A percentile compares a stretch with the other conserved stretches of the same genome.
phyloP scores from a whole-genome alignment of 2,329 filamentous ascomycete genomes.

The Xylariales sp. region DNA sequence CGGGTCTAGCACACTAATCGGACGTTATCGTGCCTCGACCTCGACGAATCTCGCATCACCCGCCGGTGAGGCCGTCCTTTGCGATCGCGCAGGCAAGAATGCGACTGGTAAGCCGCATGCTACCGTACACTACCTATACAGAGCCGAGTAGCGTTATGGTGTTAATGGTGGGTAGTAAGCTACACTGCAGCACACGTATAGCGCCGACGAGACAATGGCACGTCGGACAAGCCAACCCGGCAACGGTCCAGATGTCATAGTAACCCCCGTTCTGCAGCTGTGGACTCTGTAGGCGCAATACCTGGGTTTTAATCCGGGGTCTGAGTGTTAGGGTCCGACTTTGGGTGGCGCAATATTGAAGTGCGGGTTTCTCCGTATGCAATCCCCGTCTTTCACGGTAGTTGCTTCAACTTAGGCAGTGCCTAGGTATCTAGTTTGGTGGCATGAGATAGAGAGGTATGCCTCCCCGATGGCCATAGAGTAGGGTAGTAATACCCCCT shows the following conservation, averaged over 20 bases:
- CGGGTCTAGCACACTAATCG: conserved; percentile 6
- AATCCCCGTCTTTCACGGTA: conserved; percentile 21
- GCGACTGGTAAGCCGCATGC: conserved; percentile 19
- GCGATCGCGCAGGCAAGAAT: conserved; percentile 26
- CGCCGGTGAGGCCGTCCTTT: conserved; percentile 11
- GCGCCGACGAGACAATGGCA: conserved; percentile 1
- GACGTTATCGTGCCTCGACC: background rate
- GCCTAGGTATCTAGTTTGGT: conserved; percentile 2
- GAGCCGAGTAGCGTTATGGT: conserved; percentile 7
- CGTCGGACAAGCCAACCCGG: conserved; percentile 6
- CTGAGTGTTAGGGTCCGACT: conserved; percentile 8
- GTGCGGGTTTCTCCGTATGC: conserved; percentile 23
- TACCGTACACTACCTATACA: background rate
- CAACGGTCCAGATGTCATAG: conserved; percentile 12
- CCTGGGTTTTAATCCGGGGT: conserved; percentile 22
- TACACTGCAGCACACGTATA: conserved; percentile 19
- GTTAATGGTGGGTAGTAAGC: conserved; percentile 22
- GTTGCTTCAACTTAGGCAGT: conserved; percentile 5
- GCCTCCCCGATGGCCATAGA: background rate
- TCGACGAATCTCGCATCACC: conserved; percentile 19
- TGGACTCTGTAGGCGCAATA: conserved; percentile 10
- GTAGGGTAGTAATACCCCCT: conserved; percentile 5
- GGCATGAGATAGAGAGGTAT: conserved; percentile 2
- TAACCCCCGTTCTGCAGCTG: conserved; percentile 13
- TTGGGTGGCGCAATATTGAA: conserved; percentile 18